Conservation (phyloP, 768 basidiomycete species). For the Rhizopogon vinicolor region DNA sequence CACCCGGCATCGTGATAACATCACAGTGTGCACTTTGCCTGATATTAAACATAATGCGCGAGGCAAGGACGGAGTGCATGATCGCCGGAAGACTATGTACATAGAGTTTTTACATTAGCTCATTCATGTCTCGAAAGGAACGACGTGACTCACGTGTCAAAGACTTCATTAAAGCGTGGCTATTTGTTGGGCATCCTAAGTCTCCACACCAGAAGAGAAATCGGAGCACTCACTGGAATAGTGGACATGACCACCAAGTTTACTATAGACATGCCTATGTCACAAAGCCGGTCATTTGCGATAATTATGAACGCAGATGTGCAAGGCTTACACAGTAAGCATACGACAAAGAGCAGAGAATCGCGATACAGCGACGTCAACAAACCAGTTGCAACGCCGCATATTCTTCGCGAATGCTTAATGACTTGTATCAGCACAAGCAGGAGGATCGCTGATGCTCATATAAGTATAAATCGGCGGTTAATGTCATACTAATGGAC, state of each 20-base stretch:
- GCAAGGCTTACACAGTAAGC: background rate
- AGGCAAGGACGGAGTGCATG: constrained; percentile 1
- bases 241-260: background rate
- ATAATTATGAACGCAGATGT: background rate
- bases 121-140: background rate
- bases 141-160: background rate
- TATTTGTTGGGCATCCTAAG: background rate
- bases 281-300: background rate
- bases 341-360: background rate
- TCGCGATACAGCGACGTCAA: background rate
- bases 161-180: constrained; percentile 1
- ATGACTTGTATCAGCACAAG: background rate
- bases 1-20: background rate
- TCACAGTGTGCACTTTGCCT: constrained; percentile 2
- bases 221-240: background rate
- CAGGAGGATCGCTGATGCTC: background rate
- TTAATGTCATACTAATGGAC: background rate
- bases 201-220: background rate
- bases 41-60: constrained; percentile 5
- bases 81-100: background rate
- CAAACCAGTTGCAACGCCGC: background rate
- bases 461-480: background rate
- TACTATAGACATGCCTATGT: background rate
- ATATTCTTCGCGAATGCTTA: background rate
- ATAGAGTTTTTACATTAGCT: background rate